phyloP scores from a whole-genome alignment of 805 yeast species.

The Schwanniomyces polymorphus region DNA sequence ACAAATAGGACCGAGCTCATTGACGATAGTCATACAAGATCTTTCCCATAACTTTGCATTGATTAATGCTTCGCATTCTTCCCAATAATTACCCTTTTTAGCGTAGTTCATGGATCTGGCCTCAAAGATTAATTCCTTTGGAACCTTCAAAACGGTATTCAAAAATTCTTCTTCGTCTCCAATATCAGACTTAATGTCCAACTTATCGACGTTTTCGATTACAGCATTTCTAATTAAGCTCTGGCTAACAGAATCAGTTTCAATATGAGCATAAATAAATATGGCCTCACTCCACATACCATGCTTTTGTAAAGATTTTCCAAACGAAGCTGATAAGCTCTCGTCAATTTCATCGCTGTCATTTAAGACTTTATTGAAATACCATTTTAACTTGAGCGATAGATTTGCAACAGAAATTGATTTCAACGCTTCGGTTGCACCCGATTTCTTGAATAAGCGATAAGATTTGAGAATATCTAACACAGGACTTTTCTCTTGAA shows the following conservation, averaged over 20 bases:
- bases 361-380: conserved; percentile 43
- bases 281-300: conserved; percentile 60
- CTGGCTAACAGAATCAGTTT: conserved; percentile 46
- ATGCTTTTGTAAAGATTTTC: conserved; percentile 47
- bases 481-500: conserved; percentile 7
- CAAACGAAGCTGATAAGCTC: conserved; percentile 38
- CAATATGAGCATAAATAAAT: conserved; percentile 60
- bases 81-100: conserved; percentile 49
- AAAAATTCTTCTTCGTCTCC: conserved; percentile 34
- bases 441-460: conserved; percentile 4
- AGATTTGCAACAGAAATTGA: conserved; percentile 15
- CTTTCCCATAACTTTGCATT: conserved; percentile 58
- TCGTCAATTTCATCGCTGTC: conserved; percentile 13
- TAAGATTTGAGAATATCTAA: conserved; percentile 22
- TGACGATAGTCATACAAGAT: conserved; percentile 61
- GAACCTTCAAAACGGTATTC: conserved; percentile 44
- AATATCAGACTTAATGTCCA: conserved; percentile 19
- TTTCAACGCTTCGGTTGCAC: conserved; percentile 6
- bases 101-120: conserved; percentile 61
- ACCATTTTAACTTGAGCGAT: conserved; percentile 51
- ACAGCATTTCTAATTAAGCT: conserved; percentile 38
- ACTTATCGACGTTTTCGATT: conserved; percentile 28
- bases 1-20: conserved; percentile 69
- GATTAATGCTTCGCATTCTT: conserved; percentile 61
- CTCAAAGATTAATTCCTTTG: conserved; percentile 48